Evolutionary conservation across 169 alveolate genomes (phyloP), one percentile per base, ranked within the genome.

Genomic region (Plasmodium gallinaceum): DNA sequence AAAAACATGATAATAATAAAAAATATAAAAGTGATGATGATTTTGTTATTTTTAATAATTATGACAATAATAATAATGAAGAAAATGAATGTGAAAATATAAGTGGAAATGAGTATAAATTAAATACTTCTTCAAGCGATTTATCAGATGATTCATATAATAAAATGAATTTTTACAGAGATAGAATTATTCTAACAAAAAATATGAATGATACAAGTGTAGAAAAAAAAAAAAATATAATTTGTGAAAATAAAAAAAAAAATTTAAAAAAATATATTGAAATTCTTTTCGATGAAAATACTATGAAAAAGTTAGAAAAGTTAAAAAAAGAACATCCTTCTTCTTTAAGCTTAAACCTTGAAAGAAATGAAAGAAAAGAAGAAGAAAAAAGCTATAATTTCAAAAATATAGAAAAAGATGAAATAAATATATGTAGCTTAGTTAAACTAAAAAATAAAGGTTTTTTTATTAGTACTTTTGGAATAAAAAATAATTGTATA

Each of bases 91-190:
- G 7, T 61, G 64, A 32, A 32, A 76, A 45, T 45, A 75, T n/a
- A 1, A 24, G 75, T 54, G 88, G 61, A 12, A 68, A 42, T 7
- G 76, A 76, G 26, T 60, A 32, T 18, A 60, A 66, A 14, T 14
- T 64, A 24, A 26, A 66, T n/a, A 64, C 51, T 43, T 78, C 89
- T 7, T 37, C 66, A 14, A 78, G 89, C 43, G 76, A 78, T 43
- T 22, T 78, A 51, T 64, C 78, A 3, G 80, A 78, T 12, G 51
- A 24, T 42, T 39, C 68, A 57, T 78, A 65, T 20, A 70, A 78
- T 2, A 64, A 78, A 65, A 78, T 78, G 64, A 78, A 51, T 43
- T 78, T 78, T 45, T 78, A 78, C 57, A 78, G 76, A 78, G 66
- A 78, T 2, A 78, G 64, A 65, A 78, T 78, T 42, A 64, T 16